Conservation (phyloP, 306 rosid species). For the Fragaria iinumae region DNA sequence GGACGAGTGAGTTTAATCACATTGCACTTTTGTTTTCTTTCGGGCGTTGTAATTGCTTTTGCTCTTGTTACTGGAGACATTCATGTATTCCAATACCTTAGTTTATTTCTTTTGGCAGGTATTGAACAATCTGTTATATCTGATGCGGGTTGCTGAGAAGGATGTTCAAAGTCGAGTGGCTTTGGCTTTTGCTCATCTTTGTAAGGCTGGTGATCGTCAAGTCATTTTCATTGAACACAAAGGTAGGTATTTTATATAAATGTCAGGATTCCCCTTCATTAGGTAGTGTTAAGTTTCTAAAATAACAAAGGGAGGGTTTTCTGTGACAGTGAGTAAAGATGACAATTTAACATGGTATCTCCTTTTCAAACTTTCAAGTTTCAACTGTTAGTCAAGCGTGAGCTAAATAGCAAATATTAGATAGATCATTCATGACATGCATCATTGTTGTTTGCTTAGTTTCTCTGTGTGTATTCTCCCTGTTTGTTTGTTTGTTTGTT, state of each 20-base stretch:
- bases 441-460: background rate
- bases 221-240: conserved; percentile 56
- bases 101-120: conserved; percentile 30
- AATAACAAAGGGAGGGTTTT: background rate
- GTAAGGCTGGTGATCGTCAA: conserved; percentile 55
- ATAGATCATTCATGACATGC: background rate
- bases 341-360: background rate
- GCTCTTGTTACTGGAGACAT: conserved; percentile 17
- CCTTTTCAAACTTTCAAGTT: background rate
- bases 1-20: conserved; percentile 50
- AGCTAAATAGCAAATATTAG: background rate
- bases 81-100: background rate
- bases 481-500: background rate
- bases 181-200: conserved; percentile 79
- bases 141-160: conserved; percentile 62
- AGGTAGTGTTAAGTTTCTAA: background rate
- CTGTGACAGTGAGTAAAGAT: background rate
- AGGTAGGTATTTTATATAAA: conserved; percentile 36
- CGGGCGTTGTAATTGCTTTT: conserved; percentile 6
- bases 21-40: background rate
- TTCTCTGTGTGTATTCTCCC: background rate
- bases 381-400: background rate
- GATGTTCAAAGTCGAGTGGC: conserved; percentile 61
- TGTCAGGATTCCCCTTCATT: background rate
- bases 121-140: conserved; percentile 62